Percentiles rank a stretch among this genome's conserved stretches.
phyloP scores from a whole-genome alignment of 1,284 basidiomycete genomes.

The Marasmius sp. region DNA sequence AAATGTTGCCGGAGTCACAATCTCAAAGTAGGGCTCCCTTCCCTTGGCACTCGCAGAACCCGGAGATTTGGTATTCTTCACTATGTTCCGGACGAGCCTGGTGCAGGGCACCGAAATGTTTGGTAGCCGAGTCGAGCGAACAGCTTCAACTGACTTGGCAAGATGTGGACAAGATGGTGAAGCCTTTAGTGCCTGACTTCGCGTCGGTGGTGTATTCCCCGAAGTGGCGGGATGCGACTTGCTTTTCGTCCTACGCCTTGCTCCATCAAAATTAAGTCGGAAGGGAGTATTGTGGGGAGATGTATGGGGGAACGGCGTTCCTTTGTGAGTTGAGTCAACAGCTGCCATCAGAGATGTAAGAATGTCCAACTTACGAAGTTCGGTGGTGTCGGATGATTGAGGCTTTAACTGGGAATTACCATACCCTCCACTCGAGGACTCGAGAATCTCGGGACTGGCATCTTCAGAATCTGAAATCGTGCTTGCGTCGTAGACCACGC shows the following conservation, averaged over 20 bases:
- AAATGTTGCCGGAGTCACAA: neutral
- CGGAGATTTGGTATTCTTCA: neutral
- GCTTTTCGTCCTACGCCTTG: neutral
- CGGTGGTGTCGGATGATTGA: neutral
- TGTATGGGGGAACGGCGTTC: neutral
- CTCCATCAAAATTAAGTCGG: neutral
- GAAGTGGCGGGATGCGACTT: neutral
- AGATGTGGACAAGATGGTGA: neutral
- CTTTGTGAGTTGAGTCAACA: neutral
- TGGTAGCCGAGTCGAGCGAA: neutral
- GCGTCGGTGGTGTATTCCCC: neutral
- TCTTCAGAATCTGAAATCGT: too few species aligned
- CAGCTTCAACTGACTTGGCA: neutral
- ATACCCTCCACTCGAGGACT: too few species aligned
- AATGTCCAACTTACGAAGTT: neutral
- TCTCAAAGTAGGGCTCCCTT: neutral
- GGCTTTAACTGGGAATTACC: too few species aligned
- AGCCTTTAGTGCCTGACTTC: neutral
- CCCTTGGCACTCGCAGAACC: neutral
- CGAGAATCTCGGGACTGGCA: too few species aligned
- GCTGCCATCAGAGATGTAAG: neutral
- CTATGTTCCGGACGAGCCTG: neutral
- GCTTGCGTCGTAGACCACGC: too few species aligned
- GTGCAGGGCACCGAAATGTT: neutral
- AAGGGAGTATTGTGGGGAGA: neutral